A percentile compares a stretch with the other conserved stretches of the same genome.
Conservation (phyloP, 169 alveolate genomes). For the Plasmodium ovale region DNA sequence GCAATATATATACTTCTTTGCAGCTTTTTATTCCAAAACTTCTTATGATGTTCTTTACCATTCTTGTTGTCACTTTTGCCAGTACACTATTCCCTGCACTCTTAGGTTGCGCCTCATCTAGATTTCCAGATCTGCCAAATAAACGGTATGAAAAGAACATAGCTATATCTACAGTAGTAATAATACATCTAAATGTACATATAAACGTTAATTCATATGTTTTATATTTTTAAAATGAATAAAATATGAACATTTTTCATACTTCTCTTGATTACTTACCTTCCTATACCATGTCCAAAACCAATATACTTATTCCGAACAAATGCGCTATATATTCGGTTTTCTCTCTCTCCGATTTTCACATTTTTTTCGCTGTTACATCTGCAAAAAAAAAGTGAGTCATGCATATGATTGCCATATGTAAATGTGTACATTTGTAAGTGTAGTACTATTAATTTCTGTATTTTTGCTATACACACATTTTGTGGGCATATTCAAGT, state of each 20-base stretch:
- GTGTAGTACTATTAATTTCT: neutral
- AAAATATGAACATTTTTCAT: neutral
- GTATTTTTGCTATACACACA: neutral
- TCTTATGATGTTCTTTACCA: constrained; percentile 41
- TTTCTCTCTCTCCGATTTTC: constrained; percentile 74
- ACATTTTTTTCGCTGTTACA: constrained; percentile 73
- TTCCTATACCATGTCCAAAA: constrained; percentile 75
- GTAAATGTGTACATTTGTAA: no score
- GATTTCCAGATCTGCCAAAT: constrained; percentile 66
- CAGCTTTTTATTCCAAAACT: constrained; percentile 67
- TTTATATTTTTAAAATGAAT: no score
- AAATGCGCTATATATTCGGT: constrained; percentile 46
- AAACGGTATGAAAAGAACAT: neutral
- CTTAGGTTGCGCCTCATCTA: constrained; percentile 71
- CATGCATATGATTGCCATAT: neutral
- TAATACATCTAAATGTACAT: no score
- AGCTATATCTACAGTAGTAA: no score
- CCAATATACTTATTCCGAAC: constrained; percentile 69
- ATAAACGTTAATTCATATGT: no score
- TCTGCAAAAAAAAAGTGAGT: constrained; percentile 11
- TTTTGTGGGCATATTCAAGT: neutral
- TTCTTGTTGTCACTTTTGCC: constrained; percentile 38
- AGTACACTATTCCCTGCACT: constrained; percentile 66
- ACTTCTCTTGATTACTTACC: constrained; percentile 9
- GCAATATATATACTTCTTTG: constrained; percentile 71